A percentile compares a stretch with the other conserved stretches of the same genome.
phyloP scores from a whole-genome alignment of 2,329 filamentous ascomycete species.

The Exutisphaerella laricina region DNA sequence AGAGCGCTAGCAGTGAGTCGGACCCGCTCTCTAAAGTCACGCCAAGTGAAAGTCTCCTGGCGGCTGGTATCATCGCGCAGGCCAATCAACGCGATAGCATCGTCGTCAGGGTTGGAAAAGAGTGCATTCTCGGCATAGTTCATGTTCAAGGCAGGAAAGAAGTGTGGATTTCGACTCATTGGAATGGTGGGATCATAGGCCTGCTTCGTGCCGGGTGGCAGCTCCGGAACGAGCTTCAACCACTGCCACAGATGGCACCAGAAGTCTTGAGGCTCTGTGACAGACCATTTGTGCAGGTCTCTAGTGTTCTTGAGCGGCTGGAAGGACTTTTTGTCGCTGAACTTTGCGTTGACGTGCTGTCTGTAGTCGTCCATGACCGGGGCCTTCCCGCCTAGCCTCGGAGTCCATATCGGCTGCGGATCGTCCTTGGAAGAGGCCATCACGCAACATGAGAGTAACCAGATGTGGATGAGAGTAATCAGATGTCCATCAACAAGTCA shows the following conservation, averaged over 20 bases:
- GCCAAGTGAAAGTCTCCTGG: slow-evolving; percentile 39
- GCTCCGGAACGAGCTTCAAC: slow-evolving; percentile 32
- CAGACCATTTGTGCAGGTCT: slow-evolving; percentile 39
- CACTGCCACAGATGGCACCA: slow-evolving; percentile 42
- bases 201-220: slow-evolving; percentile 30
- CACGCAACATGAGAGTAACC: not conserved
- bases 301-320: slow-evolving; percentile 27
- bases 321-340: not conserved
- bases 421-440: slow-evolving; percentile 1
- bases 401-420: slow-evolving; percentile 26
- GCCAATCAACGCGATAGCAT: slow-evolving; percentile 37
- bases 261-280: slow-evolving; percentile 38
- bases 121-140: slow-evolving; percentile 42
- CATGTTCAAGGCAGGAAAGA: slow-evolving; percentile 36
- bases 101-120: slow-evolving; percentile 32
- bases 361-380: slow-evolving; percentile 32
- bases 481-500: too few relatives aligned
- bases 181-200: slow-evolving; percentile 37
- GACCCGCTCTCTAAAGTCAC: slow-evolving; percentile 36
- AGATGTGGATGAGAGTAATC: too few relatives aligned
- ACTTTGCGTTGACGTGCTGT: slow-evolving; percentile 29
- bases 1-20: slow-evolving; percentile 36
- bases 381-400: slow-evolving; percentile 18
- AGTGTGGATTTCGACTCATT: slow-evolving; percentile 37
- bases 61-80: slow-evolving; percentile 36